Conservation (phyloP, 495 filamentous ascomycete genomes). For the Jackrogersella minutella region DNA sequence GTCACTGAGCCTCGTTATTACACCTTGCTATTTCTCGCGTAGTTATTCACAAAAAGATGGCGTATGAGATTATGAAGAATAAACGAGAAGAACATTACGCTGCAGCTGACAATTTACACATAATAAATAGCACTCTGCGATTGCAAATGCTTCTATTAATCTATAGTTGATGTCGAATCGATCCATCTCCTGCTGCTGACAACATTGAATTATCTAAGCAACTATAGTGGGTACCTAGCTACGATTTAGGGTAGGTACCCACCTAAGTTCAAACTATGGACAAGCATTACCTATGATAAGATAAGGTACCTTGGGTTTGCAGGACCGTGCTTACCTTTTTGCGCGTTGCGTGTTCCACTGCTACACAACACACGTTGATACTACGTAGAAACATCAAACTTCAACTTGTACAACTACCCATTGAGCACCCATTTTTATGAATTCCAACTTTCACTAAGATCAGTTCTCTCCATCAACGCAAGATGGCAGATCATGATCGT, state of each 20-base stretch:
- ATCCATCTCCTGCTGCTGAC: no score
- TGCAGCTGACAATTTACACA: no score
- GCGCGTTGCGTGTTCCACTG: slow-evolving; percentile 33
- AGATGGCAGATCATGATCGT: slow-evolving; percentile 80
- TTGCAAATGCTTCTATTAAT: no score
- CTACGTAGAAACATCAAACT: background rate
- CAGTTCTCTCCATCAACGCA: slow-evolving; percentile 3
- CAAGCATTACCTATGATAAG: no score
- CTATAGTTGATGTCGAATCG: no score
- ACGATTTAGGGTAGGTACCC: background rate
- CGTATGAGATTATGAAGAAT: no score
- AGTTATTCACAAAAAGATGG: background rate
- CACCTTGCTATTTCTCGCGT: background rate
- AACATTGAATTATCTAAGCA: slow-evolving; percentile 4
- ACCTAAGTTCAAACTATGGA: background rate
- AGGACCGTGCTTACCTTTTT: slow-evolving; percentile 30
- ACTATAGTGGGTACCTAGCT: background rate
- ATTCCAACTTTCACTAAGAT: slow-evolving; percentile 10
- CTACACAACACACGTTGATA: slow-evolving; percentile 1
- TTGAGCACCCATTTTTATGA: slow-evolving; percentile 8
- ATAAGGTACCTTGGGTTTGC: slow-evolving; percentile 18
- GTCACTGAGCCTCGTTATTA: background rate
- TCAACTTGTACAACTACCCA: slow-evolving; percentile 7
- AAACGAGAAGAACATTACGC: no score
- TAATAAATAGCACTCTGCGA: no score